Conservation (phyloP, 2,329 filamentous ascomycete species). For the Trichoderma harzianum region DNA sequence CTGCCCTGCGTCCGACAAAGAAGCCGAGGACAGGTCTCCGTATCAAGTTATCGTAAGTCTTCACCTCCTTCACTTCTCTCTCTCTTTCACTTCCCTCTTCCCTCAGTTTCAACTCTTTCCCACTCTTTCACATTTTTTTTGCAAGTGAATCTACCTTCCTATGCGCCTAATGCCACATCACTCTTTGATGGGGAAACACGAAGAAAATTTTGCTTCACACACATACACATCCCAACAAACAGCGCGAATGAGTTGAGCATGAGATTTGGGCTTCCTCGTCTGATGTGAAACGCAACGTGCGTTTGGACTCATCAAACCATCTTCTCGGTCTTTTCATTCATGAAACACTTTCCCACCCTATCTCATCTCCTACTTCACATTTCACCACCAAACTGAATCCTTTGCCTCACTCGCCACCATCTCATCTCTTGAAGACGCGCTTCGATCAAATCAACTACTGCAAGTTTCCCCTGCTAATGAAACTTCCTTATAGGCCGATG, state of each 20-base stretch:
- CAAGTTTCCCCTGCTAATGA: not conserved
- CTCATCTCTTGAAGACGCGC: not conserved
- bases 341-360: not conserved
- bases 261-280: not conserved
- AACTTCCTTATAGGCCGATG: slow-evolving; percentile 50
- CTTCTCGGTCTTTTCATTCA: no score
- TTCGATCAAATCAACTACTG: not conserved
- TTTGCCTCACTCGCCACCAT: not conserved
- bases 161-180: not conserved
- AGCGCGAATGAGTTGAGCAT: not conserved
- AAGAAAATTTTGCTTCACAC: slow-evolving; percentile 1
- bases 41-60: slow-evolving; percentile 65
- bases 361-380: not conserved
- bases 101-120: not conserved
- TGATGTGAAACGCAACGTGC: not conserved
- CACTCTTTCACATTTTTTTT: not conserved
- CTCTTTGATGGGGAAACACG: not conserved
- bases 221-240: not conserved
- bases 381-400: not conserved
- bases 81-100: not conserved
- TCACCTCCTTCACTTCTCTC: not conserved
- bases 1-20: slow-evolving; percentile 53
- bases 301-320: not conserved
- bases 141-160: not conserved
- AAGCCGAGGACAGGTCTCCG: slow-evolving; percentile 60